A percentile compares a stretch with the other conserved stretches of the same genome.
Conservation (phyloP, 192 early-diverging fungal species). For the Podila horticola region DNA sequence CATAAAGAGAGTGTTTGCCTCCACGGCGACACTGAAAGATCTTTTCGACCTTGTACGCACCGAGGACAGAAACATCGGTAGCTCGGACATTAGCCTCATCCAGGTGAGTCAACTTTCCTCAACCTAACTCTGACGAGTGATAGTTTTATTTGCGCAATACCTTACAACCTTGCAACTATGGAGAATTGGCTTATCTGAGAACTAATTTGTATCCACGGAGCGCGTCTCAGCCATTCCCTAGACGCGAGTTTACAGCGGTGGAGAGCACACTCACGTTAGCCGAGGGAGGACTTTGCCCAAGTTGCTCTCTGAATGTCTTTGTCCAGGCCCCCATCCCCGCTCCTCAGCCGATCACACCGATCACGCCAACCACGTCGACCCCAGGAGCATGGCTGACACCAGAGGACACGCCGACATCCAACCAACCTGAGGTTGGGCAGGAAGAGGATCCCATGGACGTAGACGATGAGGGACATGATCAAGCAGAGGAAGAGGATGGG, state of each 20-base stretch:
- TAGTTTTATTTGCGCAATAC: background rate
- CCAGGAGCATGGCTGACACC: conserved; percentile 25
- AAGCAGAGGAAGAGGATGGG: background rate
- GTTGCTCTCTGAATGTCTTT: conserved; percentile 47
- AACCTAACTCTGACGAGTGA: no score
- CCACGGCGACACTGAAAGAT: conserved; percentile 18
- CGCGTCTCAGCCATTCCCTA: conserved; percentile 30
- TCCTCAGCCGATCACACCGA: conserved; percentile 24
- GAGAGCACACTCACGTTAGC: conserved; percentile 24
- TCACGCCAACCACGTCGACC: background rate
- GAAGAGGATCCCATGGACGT: conserved; percentile 1
- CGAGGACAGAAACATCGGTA: conserved; percentile 35
- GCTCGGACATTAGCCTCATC: conserved; percentile 40
- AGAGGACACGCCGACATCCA: conserved; percentile 2
- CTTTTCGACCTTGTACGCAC: conserved; percentile 34
- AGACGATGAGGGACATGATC: background rate
- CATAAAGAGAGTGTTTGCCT: conserved; percentile 16
- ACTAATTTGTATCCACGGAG: background rate
- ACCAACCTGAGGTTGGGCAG: conserved; percentile 4
- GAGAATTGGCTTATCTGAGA: background rate
- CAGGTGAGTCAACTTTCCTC: conserved; percentile 16
- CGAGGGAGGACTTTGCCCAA: conserved; percentile 28
- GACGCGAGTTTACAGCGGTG: conserved; percentile 23
- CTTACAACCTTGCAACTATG: background rate
- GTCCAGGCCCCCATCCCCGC: conserved; percentile 34